phyloP scores from a whole-genome alignment of 2,329 filamentous ascomycete species.

The Cladophialophora psammophila region DNA sequence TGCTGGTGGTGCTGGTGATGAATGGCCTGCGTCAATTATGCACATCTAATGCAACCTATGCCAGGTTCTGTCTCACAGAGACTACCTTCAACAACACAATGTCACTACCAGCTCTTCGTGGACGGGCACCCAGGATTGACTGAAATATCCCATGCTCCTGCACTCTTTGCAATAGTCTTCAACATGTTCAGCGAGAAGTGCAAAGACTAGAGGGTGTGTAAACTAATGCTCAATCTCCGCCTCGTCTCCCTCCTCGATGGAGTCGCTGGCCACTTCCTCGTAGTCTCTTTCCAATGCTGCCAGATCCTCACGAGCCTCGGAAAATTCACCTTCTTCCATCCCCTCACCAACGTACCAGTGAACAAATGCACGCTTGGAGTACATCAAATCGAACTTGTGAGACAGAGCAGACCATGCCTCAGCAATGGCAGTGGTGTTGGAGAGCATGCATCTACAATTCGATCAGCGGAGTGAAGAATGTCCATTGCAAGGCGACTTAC shows the following conservation, averaged over 20 bases:
- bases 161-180: constrained; percentile 26
- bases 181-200: constrained; percentile 15
- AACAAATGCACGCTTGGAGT: constrained; percentile 99
- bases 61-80: constrained; percentile 32
- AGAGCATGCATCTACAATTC: constrained; percentile 81
- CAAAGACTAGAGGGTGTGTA: constrained; percentile 5
- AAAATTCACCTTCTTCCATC: constrained; percentile 99
- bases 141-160: constrained; percentile 30
- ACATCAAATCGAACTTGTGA: constrained; percentile 99
- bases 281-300: constrained; percentile 98
- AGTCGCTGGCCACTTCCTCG: constrained; percentile 97
- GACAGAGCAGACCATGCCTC: constrained; percentile 97
- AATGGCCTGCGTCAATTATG: constrained; percentile 11
- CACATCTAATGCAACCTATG: constrained; percentile 16
- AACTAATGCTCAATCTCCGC: constrained; percentile 89
- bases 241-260: constrained; percentile 83
- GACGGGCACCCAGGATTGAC: constrained; percentile 6
- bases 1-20: constrained; percentile 5
- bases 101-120: constrained; percentile 2
- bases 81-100: constrained; percentile 21
- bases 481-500: constrained; percentile 64
- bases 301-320: constrained; percentile 97
- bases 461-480: neutral
- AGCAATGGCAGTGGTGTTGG: constrained; percentile 93
- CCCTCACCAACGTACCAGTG: constrained; percentile 99